phyloP scores from a whole-genome alignment of 225 moss, liverwort and hornwort genomes.

The Marchantia paleacea region DNA sequence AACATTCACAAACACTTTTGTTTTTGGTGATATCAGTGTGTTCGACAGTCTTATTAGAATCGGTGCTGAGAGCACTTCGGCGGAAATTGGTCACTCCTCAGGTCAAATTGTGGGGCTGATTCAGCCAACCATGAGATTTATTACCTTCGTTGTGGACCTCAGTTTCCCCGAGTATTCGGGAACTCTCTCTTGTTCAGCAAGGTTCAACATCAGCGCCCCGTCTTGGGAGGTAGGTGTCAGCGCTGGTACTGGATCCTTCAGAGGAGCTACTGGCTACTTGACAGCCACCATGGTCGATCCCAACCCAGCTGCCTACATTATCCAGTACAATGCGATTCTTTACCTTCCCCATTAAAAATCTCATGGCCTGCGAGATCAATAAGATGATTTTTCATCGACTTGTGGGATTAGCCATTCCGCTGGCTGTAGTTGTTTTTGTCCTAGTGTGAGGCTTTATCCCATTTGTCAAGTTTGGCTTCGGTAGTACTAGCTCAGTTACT shows the following conservation, averaged over 20 bases:
- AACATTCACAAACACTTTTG: background rate
- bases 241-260: background rate
- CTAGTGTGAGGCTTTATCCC: too few species aligned
- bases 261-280: background rate
- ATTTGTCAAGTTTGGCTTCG: too few species aligned
- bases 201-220: background rate
- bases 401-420: too few species aligned
- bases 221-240: background rate
- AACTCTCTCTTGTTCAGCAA: background rate
- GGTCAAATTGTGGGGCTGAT: background rate
- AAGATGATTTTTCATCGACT: too few species aligned
- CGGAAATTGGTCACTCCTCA: background rate
- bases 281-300: background rate
- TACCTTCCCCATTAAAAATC: too few species aligned
- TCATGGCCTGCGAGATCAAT: too few species aligned
- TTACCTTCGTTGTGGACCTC: background rate
- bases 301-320: too few species aligned
- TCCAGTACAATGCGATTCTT: too few species aligned
- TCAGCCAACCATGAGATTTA: background rate
- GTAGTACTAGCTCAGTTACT: too few species aligned
- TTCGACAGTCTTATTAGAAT: background rate
- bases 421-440: too few species aligned
- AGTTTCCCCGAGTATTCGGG: background rate
- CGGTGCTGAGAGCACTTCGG: background rate
- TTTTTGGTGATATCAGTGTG: background rate